phyloP scores from a whole-genome alignment of 306 rosid species.

The Carpinus viminea region DNA sequence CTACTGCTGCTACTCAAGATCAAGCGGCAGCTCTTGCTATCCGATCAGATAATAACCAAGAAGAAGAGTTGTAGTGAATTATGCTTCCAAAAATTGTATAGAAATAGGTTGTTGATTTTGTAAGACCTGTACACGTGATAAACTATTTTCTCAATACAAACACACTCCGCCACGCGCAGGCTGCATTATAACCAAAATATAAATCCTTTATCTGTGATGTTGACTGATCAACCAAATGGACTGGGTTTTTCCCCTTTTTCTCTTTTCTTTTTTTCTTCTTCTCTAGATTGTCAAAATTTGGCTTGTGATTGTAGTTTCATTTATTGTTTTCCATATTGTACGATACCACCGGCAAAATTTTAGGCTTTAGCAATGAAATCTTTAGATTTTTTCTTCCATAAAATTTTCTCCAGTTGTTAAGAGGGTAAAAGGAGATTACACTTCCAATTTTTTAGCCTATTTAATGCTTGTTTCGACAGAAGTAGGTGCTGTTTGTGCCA shows the following conservation, averaged over 20 bases:
- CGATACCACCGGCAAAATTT: not conserved
- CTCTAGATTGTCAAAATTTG: not conserved
- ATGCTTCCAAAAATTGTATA: too few species aligned
- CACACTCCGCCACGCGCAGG: too few species aligned
- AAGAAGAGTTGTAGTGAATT: too few species aligned
- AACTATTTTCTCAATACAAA: too few species aligned
- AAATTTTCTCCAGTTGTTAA: too few species aligned
- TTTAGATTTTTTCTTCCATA: not conserved
- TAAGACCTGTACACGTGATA: too few species aligned
- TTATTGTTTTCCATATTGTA: not conserved
- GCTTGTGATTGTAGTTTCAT: not conserved
- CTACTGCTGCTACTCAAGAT: too few species aligned
- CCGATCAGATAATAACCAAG: too few species aligned
- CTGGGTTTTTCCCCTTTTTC: not conserved
- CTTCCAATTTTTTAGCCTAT: not conserved
- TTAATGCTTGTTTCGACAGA: not conserved
- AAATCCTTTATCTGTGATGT: too few species aligned
- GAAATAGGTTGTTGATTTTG: too few species aligned
- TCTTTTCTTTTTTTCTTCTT: not conserved
- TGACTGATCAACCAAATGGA: not conserved
- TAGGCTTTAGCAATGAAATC: not conserved
- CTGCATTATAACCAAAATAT: too few species aligned
- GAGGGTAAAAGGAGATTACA: not conserved
- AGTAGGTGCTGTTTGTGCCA: not conserved
- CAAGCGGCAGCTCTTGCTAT: too few species aligned